Evolutionary conservation across 768 basidiomycete species (phyloP).

Genomic region (Pisolithus microcarpus): DNA sequence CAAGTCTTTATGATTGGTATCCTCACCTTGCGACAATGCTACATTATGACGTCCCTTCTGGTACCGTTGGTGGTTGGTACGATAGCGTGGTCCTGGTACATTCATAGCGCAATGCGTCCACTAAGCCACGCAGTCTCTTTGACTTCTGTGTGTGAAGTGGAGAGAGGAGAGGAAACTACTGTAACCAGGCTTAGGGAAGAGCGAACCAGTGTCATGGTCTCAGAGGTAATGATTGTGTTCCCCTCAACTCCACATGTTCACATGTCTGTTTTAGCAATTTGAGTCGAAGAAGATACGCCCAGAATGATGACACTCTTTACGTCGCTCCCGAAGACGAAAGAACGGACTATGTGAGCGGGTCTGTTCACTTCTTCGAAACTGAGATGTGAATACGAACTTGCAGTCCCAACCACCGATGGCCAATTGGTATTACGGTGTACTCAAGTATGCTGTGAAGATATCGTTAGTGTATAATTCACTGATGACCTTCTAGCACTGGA

Average conservation of each 20-base stretch:
- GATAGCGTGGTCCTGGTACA: conserved; percentile 74
- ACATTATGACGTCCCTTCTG: conserved; percentile 54
- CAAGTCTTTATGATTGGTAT: conserved; percentile 96
- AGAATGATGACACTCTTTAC: conserved; percentile 91
- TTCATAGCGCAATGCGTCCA: conserved; percentile 57
- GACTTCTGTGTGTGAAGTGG: conserved; percentile 82
- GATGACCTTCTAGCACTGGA: conserved; percentile 57
- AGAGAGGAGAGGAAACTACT: conserved; percentile 80
- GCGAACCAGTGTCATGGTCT: conserved; percentile 81
- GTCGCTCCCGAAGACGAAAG: conserved; percentile 91
- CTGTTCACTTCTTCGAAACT: not conserved
- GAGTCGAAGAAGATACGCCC: conserved; percentile 80
- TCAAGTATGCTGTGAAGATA: conserved; percentile 52
- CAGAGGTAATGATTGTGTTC: conserved; percentile 55
- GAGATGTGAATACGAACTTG: conserved; percentile 3
- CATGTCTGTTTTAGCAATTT: conserved; percentile 51
- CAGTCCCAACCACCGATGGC: conserved; percentile 96
- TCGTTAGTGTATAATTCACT: not conserved
- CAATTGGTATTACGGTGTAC: conserved; percentile 87
- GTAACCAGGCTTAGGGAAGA: conserved; percentile 68
- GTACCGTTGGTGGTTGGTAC: conserved; percentile 73
- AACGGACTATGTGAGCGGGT: conserved; percentile 69
- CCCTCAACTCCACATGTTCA: not conserved
- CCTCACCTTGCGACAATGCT: conserved; percentile 63
- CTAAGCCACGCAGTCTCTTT: conserved; percentile 79